Evolutionary conservation across 495 filamentous ascomycete genomes (phyloP), one percentile per base, ranked within the genome.

Genomic region (Lichina pygmaea): DNA sequence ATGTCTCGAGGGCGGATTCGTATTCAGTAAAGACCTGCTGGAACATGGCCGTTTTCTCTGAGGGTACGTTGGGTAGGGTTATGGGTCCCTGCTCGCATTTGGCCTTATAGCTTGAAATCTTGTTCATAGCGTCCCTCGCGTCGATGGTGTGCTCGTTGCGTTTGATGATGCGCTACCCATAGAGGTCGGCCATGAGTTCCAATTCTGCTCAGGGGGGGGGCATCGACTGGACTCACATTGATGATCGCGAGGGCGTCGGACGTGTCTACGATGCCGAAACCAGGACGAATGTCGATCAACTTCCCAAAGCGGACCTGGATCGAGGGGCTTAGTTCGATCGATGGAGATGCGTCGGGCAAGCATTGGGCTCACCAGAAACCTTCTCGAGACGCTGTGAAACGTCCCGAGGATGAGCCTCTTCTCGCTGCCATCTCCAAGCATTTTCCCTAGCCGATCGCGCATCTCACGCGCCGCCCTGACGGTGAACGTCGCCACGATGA

Each of bases 401-500:
- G 91, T 99, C 11, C 91, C 91, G 10, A 99, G 64, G 38, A 93
- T 70, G 47, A 99, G 60, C 51, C 75, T 78, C 41, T 67, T 75
- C 59, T 86, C 82, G 31, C 78, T 58, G 2, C 73, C 77, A 51
- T 81, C 71, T 4, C 84, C 84, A 15, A 95, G 66, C 10, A 89
- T 65, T 48, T 71, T 74, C 0, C 75, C 72, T 34, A 99, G 75
- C 24, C 91, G 71, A 53, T 82, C 73, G 49, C 82, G 82, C 91
- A 99, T 99, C 60, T 99, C 91, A 13, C 79, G 74, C 13, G 89
- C 81, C 5, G 89, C 89, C 58, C 95, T 99, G 57, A 93, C 81
- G 3, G 91, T 99, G 56, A 99, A 99, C 0, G 91, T 99, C 49
- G 86, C 86, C 46, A 93, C 91, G 41, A 99, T 76, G 55, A 99